Base-by-base conservation (phyloP, 2,329 filamentous ascomycete genomes). In the Microsporum ferrugineum region DNA sequence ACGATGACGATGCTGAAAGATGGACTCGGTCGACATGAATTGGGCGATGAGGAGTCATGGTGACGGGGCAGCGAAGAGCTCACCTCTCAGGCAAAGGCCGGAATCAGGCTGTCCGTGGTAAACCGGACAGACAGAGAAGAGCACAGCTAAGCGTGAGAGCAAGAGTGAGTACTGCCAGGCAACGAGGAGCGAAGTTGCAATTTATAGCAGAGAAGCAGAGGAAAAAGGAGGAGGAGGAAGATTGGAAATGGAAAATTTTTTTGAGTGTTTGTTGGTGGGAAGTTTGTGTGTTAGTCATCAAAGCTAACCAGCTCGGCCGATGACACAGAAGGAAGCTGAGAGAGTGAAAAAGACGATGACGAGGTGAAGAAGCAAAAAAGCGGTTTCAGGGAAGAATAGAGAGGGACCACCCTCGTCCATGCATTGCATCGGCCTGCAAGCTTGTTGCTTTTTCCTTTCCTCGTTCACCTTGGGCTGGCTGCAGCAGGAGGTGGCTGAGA, bases 41-140 rank as follows among this genome's bases (percentile, higher is more conserved):
- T 36, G 51, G 51, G 12, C 51, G 33, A 55, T 6, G 31, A 14
- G 36, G 51, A 36, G 51, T n/a, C 51, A 55, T 17, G n/a, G 33
- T 38, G 51, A 34, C 17, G 51, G 31, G 31, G 31, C 51, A 55
- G 33, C 31, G 27, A 51, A 51, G 45, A 51, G 45, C 51, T 55
- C 51, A 55, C 51, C 51, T 55, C 51, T 55, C 51, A 36, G 14
- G 51, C 51, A 55, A 55, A 55, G 51, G 51, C 51, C 51, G 33
- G 36, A 8, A 55, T 36, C 51, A 55, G 31, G 51, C 33, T 55
- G 29, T 55, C 51, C 33, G 51, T n/a, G 17, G 23, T 6, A 31
- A 34, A 55, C 51, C 7, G 51, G 31, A 23, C 14, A 36, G 51
- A 36, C 14, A 36, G 51, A 36, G 31, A 36, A 55, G 51, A 55